Conservation (phyloP, 208 protist species). For the Balamuthia mandrillaris region DNA sequence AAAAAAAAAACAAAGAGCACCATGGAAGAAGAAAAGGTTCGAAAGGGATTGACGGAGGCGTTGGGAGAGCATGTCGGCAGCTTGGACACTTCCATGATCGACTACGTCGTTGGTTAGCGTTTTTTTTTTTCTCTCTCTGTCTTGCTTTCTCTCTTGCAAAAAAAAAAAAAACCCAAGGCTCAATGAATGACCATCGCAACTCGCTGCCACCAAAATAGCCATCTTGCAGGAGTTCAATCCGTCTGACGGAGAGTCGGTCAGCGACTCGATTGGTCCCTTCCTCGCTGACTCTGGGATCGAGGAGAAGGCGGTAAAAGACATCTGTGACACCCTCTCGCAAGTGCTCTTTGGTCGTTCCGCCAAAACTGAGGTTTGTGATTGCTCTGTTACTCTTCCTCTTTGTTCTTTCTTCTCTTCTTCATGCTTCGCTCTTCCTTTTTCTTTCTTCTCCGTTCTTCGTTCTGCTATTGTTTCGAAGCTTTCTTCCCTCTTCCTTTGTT, state of each 20-base stretch:
- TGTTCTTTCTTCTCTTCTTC: not conserved
- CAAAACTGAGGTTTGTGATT: not conserved
- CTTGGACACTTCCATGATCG: constrained; percentile 13
- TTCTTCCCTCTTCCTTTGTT: not conserved
- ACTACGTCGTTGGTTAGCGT: constrained; percentile 12
- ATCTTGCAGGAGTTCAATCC: constrained; percentile 28
- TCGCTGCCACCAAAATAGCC: not conserved
- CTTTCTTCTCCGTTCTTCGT: not conserved
- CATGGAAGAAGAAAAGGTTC: constrained; percentile 17
- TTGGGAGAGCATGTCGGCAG: not conserved
- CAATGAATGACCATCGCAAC: not conserved
- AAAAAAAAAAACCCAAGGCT: not conserved
- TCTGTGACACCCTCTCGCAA: not conserved
- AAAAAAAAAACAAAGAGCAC: too few relatives aligned
- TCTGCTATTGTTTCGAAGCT: not conserved
- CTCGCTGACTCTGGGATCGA: not conserved
- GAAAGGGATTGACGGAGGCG: not conserved
- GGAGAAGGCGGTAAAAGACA: not conserved
- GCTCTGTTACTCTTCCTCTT: not conserved
- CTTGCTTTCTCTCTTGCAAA: not conserved
- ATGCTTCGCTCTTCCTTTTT: too few relatives aligned
- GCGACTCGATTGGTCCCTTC: constrained; percentile 1
- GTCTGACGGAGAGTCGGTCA: constrained; percentile 25
- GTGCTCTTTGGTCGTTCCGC: not conserved
- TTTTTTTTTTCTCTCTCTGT: not conserved